phyloP scores from a whole-genome alignment of 192 early-diverging fungal species.

The Pilobolus umbonatus region DNA sequence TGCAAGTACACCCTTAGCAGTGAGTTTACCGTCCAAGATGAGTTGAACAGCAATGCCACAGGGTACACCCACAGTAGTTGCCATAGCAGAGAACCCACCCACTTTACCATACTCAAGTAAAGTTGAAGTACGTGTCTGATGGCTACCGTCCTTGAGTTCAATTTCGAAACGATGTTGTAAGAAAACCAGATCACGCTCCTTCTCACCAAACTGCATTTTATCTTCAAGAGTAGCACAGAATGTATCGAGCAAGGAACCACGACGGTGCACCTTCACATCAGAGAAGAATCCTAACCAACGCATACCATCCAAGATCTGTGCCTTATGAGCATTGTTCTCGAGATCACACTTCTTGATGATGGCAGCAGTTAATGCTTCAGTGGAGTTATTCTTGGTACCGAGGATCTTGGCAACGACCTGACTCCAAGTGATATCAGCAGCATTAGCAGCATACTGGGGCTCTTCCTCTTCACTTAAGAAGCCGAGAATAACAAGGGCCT shows the following conservation, averaged over 20 bases:
- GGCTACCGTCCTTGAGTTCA: slow-evolving; percentile 76
- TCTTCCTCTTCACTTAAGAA: slow-evolving; percentile 77
- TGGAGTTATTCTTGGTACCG: slow-evolving; percentile 15
- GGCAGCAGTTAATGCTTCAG: slow-evolving; percentile 49
- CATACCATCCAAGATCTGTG: slow-evolving; percentile 67
- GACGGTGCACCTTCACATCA: slow-evolving; percentile 50
- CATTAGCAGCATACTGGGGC: slow-evolving; percentile 50
- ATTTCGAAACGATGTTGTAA: slow-evolving; percentile 97
- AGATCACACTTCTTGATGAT: slow-evolving; percentile 66
- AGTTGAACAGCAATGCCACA: slow-evolving; percentile 94
- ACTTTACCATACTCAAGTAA: slow-evolving; percentile 90
- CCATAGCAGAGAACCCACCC: slow-evolving; percentile 89
- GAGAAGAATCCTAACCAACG: slow-evolving; percentile 89
- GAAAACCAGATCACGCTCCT: slow-evolving; percentile 96
- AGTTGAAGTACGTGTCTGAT: slow-evolving; percentile 90
- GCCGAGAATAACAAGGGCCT: slow-evolving; percentile 89
- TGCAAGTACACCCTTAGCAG: slow-evolving; percentile 80
- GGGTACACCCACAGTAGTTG: slow-evolving; percentile 93
- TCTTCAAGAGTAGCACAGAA: slow-evolving; percentile 94
- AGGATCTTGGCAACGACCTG: slow-evolving; percentile 62
- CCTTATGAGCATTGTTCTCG: slow-evolving; percentile 49
- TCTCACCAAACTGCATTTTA: slow-evolving; percentile 90
- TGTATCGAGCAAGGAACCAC: slow-evolving; percentile 81
- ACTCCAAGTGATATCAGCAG: slow-evolving; percentile 73
- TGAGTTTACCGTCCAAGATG: slow-evolving; percentile 80